These are phyloP conservation scores for Alternaria solani DNA, from an alignment of 2,329 filamentous ascomycete species.

Conservation along the genomic window DNA sequence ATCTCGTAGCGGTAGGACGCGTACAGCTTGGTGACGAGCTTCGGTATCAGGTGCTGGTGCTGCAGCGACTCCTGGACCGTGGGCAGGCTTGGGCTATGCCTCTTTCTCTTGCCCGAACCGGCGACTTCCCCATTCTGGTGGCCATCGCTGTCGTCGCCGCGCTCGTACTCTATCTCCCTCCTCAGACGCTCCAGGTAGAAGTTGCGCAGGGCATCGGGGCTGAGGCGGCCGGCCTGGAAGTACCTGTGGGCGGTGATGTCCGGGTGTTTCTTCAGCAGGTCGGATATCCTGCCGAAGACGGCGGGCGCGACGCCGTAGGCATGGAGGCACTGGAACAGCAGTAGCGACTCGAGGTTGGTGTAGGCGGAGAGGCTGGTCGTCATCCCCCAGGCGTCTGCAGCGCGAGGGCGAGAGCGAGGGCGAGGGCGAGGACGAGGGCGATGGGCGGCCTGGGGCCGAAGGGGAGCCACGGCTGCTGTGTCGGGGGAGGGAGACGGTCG, in stretches of 20 bases:
- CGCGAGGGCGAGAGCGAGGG: constrained; percentile 36
- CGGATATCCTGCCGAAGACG: constrained; percentile 76
- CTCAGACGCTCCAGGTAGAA: constrained; percentile 79
- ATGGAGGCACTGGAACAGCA: constrained; percentile 82
- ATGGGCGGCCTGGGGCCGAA: constrained; percentile 29
- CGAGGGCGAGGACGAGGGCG: no score
- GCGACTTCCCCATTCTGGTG: constrained; percentile 40
- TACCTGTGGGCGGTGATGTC: constrained; percentile 73
- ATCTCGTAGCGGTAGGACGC: constrained; percentile 74
- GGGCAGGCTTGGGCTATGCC: constrained; percentile 67
- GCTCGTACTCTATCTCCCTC: constrained; percentile 71
- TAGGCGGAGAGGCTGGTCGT: constrained; percentile 70
- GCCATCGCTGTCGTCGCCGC: constrained; percentile 54
- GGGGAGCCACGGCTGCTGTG: constrained; percentile 49
- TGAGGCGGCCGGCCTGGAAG: constrained; percentile 78
- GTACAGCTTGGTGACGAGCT: constrained; percentile 77
- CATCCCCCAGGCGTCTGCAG: constrained; percentile 57
- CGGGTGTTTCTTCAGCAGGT: constrained; percentile 75
- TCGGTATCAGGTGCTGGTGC: constrained; percentile 72
- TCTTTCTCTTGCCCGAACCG: constrained; percentile 74
- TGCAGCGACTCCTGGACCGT: constrained; percentile 72
- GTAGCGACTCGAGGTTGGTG: constrained; percentile 84
- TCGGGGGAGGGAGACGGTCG: constrained; percentile 35
- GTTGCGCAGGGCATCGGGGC: constrained; percentile 77
- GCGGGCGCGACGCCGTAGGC: constrained; percentile 70